Conservation (phyloP, 257 asterid genomes). For the Primulina eburnea region DNA sequence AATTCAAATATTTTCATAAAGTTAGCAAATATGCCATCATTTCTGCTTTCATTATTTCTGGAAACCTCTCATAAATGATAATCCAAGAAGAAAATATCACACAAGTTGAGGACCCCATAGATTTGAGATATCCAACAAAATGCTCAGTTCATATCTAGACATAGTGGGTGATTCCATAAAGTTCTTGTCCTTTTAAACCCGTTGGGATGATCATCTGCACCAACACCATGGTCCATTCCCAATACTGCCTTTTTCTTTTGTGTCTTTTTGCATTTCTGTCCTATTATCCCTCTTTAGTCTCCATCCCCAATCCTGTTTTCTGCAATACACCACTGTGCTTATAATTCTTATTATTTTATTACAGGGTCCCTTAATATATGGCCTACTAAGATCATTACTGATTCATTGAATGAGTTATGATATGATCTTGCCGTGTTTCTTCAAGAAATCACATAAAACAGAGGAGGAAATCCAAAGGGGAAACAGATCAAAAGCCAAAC, state of each 20-base stretch:
- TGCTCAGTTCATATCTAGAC: conserved; percentile 11
- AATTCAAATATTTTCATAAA: background rate
- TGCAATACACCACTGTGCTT: conserved; percentile 9
- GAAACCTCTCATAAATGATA: background rate
- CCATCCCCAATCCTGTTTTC: conserved; percentile 24
- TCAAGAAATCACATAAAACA: background rate
- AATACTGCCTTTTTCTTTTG: conserved; percentile 29
- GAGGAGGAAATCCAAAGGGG: background rate
- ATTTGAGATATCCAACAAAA: background rate
- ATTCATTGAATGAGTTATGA: background rate
- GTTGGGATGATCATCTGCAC: conserved; percentile 23
- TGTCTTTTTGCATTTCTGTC: conserved; percentile 45
- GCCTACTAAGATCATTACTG: background rate
- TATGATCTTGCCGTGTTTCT: background rate
- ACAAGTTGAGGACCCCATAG: background rate
- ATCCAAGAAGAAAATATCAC: background rate
- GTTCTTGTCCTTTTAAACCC: conserved; percentile 33
- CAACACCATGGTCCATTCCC: conserved; percentile 20
- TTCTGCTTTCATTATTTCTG: background rate
- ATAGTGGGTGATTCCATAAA: conserved; percentile 27
- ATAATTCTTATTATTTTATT: background rate
- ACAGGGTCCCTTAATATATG: background rate
- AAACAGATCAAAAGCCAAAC: background rate
- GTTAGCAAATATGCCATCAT: background rate
- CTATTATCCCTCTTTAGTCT: conserved; percentile 26